Conservation (phyloP, 208 protist genomes). For the Acanthamoeba royreba region DNA sequence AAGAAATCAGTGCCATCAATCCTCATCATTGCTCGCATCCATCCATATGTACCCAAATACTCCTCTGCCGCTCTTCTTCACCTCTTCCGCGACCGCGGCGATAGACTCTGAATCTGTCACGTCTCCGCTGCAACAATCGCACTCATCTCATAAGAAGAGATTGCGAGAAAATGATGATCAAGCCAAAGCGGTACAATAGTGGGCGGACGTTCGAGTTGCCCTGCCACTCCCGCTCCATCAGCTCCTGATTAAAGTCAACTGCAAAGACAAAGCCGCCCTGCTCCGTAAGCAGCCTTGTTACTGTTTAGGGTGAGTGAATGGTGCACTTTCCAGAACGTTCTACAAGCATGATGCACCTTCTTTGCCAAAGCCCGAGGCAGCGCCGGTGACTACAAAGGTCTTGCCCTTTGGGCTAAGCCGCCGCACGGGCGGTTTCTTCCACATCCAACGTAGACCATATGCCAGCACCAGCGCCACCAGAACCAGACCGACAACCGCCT, state of each 20-base stretch:
- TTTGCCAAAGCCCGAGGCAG: constrained; percentile 13
- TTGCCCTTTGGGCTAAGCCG: neutral
- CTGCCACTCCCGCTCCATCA: neutral
- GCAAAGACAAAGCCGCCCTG: neutral
- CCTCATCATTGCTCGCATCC: neutral
- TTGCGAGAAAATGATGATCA: neutral
- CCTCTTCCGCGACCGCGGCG: neutral
- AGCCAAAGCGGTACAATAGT: neutral
- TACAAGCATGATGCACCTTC: neutral
- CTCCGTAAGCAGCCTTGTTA: neutral
- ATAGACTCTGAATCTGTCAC: neutral
- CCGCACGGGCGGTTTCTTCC: neutral
- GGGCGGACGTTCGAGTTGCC: neutral
- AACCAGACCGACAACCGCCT: neutral
- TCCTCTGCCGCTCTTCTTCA: neutral
- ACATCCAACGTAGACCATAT: neutral
- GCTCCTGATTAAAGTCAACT: neutral
- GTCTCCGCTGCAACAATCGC: neutral
- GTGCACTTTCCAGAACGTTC: neutral
- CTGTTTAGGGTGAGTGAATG: neutral
- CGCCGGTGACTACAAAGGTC: neutral
- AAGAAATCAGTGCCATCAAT: neutral
- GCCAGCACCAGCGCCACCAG: neutral
- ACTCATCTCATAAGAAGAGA: neutral
- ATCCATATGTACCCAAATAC: neutral